A percentile compares a stretch with the other conserved stretches of the same genome.
These are phyloP conservation scores for Malassezia sympodialis DNA, from an alignment of 1,284 basidiomycete species.

Conservation along the genomic window DNA sequence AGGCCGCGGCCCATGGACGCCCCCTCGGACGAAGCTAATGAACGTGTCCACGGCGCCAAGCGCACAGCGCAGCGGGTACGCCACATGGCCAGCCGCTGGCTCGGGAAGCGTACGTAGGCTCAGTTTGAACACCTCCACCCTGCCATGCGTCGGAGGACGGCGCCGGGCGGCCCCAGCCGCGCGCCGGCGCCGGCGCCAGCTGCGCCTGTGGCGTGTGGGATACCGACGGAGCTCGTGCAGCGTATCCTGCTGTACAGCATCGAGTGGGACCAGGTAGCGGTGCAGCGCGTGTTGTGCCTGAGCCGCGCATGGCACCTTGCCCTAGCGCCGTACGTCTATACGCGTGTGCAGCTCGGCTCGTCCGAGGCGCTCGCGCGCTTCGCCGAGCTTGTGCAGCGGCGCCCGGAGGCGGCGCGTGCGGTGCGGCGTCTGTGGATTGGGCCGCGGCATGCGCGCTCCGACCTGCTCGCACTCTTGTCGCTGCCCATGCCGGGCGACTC, in stretches of 20 bases:
- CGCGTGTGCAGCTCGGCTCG: conserved; percentile 11
- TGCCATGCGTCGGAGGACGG: not conserved
- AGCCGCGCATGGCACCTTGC: not conserved
- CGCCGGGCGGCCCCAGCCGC: not conserved
- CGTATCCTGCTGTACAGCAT: not conserved
- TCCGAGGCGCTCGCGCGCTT: conserved; percentile 2
- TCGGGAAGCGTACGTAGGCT: not conserved
- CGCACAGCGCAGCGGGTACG: not conserved
- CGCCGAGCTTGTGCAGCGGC: not conserved
- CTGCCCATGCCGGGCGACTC: conserved; percentile 27
- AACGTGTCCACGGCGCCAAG: not conserved
- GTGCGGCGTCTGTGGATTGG: conserved; percentile 38
- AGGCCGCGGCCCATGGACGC: not conserved
- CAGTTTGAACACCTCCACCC: not conserved
- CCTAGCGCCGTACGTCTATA: conserved; percentile 6
- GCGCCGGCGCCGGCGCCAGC: not conserved
- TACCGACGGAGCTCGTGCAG: conserved; percentile 9
- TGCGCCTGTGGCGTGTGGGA: not conserved
- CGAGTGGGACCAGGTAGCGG: not conserved
- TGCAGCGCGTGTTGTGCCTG: not conserved
- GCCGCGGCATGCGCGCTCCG: conserved; percentile 27
- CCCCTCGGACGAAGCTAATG: not conserved
- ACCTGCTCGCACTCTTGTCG: conserved; percentile 34
- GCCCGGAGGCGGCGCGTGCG: conserved; percentile 22
- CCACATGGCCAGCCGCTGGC: conserved; percentile 1